phyloP scores from a whole-genome alignment of 495 filamentous ascomycete genomes.

The Pseudoneurospora amorphoporcata region DNA sequence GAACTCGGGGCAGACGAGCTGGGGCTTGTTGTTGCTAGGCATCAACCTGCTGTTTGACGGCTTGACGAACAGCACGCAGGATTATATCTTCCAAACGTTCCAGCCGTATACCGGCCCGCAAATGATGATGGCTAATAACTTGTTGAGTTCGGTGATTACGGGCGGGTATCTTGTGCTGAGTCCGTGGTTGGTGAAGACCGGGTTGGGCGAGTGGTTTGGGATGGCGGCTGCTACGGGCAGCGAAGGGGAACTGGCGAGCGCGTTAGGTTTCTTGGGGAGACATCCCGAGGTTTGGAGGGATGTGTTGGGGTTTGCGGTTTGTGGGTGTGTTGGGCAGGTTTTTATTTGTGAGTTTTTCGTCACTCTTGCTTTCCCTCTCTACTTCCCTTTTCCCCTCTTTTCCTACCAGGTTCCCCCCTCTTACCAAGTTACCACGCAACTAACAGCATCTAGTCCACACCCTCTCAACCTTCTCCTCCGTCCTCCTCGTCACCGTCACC shows the following conservation, averaged over 20 bases:
- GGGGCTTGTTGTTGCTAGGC: conserved; percentile 76
- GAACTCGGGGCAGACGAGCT: conserved; percentile 34
- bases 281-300: conserved; percentile 74
- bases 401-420: too few species aligned
- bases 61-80: conserved; percentile 91
- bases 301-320: conserved; percentile 83
- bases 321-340: conserved; percentile 86
- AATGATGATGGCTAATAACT: conserved; percentile 99
- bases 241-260: conserved; percentile 62
- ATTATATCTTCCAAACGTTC: conserved; percentile 79
- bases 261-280: conserved; percentile 65
- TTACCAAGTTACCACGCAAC: too few species aligned
- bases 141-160: conserved; percentile 60
- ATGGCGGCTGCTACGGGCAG: conserved; percentile 50
- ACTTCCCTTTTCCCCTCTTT: background rate
- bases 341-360: conserved; percentile 65
- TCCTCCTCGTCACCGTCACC: conserved; percentile 90
- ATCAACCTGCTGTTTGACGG: conserved; percentile 94
- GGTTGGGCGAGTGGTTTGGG: conserved; percentile 53
- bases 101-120: conserved; percentile 78
- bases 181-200: conserved; percentile 62
- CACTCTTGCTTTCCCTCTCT: background rate
- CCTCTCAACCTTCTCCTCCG: conserved; percentile 76
- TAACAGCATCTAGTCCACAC: conserved; percentile 58
- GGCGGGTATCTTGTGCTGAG: conserved; percentile 62